Base-by-base conservation (phyloP, 2,329 filamentous ascomycete species). In the Bisporella sp. region DNA sequence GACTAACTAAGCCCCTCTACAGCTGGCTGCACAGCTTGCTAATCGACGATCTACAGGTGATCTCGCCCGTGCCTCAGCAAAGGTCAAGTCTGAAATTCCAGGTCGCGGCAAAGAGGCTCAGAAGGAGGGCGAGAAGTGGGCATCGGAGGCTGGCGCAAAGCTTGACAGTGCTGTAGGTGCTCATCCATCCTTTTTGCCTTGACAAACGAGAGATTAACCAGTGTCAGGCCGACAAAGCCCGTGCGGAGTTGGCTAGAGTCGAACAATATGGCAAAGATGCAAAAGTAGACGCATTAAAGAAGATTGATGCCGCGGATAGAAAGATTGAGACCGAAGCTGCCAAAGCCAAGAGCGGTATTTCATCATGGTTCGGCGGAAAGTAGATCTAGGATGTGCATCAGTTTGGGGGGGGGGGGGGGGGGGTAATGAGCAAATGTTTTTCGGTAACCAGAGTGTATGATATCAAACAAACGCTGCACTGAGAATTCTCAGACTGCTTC, bases 301-400 rank as follows among this genome's bases (percentile, higher is more conserved):
- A 89, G 63, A 81, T 93, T 47, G 85, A 96, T 69, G 81, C 85
- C 68, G 84, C 91, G 62, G 91, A 96, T 71, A 80, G 82, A 62
- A 90, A 82, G 58, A 85, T 96, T 47, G 87, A 91, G 73, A 75
- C 87, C 58, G 82, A 83, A 58, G 82, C 89, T 4, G 71, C 82
- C 47, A 86, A 96, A 74, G 87, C 89, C 42, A 96, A 96, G 82
- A 81, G 82, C 62, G 85, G 86, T 57, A 69, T 95, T 62, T 87
- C 85, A 41, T 80, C 86, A 67, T 96, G 90, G 91, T 95, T 96
- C 64, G 85, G 89, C 51, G 78, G 78, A 47, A 73, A 79, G 55
- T 79, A 78, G 21, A 21, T 21, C 21, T 21, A 21, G 21, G 21
- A 21, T 21, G 21, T 21, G 21, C 21, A 21, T 21, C 21, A 21